These are phyloP conservation scores for Metschnikowia chrysomelidarum DNA, from an alignment of 805 yeast species.

Conservation along the genomic window DNA sequence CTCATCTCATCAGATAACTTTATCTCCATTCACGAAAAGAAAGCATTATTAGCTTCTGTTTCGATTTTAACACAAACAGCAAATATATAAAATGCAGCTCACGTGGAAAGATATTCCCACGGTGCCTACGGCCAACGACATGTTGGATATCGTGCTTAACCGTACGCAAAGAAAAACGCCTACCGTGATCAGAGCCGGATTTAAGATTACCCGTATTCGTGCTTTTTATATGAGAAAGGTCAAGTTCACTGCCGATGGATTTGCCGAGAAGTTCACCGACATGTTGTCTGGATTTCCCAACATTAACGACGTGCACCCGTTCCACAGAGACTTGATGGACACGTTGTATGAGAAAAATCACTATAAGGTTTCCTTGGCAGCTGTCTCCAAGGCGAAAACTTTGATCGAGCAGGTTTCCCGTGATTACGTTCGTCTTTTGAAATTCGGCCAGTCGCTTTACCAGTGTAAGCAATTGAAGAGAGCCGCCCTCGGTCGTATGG, in stretches of 20 bases:
- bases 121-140: constrained; percentile 87
- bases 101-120: constrained; percentile 98
- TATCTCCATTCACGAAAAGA: background rate
- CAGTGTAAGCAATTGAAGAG: constrained; percentile 98
- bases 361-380: constrained; percentile 94
- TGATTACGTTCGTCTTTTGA: constrained; percentile 90
- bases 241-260: constrained; percentile 93
- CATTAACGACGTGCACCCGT: constrained; percentile 96
- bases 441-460: constrained; percentile 95
- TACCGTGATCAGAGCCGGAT: constrained; percentile 96
- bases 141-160: constrained; percentile 94
- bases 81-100: constrained; percentile 75
- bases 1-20: constrained; percentile 2
- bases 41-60: too few species aligned
- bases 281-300: constrained; percentile 89
- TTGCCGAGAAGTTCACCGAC: constrained; percentile 87
- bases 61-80: too few species aligned
- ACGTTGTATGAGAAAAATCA: constrained; percentile 97
- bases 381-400: constrained; percentile 89
- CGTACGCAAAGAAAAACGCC: constrained; percentile 99
- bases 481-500: constrained; percentile 99
- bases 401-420: constrained; percentile 94
- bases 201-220: constrained; percentile 92
- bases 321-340: constrained; percentile 97
- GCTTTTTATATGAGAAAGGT: constrained; percentile 98